Conservation (phyloP, 2,329 filamentous ascomycete genomes). For the Fusarium pseudoanthophilum region DNA sequence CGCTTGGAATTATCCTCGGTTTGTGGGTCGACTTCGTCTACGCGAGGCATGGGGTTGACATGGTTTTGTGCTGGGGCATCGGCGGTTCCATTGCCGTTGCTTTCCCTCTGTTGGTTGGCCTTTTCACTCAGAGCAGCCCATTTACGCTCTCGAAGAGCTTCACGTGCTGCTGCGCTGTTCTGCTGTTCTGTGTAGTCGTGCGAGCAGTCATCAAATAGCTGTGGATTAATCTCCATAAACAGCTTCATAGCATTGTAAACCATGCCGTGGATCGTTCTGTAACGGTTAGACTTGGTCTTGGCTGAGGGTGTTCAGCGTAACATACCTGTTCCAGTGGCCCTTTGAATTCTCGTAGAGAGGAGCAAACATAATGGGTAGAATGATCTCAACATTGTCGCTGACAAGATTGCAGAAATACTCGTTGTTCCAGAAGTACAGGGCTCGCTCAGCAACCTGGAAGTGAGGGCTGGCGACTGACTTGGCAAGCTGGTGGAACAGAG, state of each 20-base stretch:
- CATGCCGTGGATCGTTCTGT: conserved; percentile 98
- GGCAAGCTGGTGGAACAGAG: conserved; percentile 94
- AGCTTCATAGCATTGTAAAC: conserved; percentile 99
- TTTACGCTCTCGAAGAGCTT: conserved; percentile 83
- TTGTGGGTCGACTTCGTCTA: conserved; percentile 82
- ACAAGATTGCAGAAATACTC: conserved; percentile 99
- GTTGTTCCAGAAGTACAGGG: conserved; percentile 99
- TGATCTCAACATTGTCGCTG: conserved; percentile 98
- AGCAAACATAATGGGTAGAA: conserved; percentile 98
- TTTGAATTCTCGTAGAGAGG: conserved; percentile 99
- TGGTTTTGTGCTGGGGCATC: conserved; percentile 51
- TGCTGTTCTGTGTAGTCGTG: conserved; percentile 98
- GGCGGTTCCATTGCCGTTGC: conserved; percentile 45
- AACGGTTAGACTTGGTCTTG: conserved; percentile 6
- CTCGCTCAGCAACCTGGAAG: conserved; percentile 97
- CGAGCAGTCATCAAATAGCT: conserved; percentile 97
- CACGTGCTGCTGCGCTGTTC: conserved; percentile 86
- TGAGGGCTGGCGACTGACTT: conserved; percentile 98
- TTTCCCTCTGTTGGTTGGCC: conserved; percentile 73
- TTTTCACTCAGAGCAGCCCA: conserved; percentile 89
- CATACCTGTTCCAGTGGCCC: conserved; percentile 97
- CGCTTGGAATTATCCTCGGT: conserved; percentile 87
- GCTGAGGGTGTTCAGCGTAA: not conserved
- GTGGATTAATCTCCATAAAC: conserved; percentile 99
- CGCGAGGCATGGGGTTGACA: conserved; percentile 57